Evolutionary conservation across 2,329 filamentous ascomycete species (phyloP), one percentile per base, ranked within the genome.

Genomic region (Aspergillus texensis): DNA sequence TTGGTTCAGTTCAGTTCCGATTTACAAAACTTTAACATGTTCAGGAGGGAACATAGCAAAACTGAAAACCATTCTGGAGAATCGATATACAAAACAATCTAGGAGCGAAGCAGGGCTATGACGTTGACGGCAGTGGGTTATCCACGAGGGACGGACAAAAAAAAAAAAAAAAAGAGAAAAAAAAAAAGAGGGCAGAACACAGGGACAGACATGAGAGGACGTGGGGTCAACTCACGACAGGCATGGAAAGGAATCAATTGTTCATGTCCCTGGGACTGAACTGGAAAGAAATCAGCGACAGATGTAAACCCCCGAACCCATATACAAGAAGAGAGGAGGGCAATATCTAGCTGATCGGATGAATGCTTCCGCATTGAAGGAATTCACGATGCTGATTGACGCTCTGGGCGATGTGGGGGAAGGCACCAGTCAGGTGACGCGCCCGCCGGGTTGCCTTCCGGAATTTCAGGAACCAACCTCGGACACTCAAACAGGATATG

Each of bases 221-320:
- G 65, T 53, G 63, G 65, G 67, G 61, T 61, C 59, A 65, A 76
- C 75, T 77, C 68, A 77, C 75, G 74, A 75, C 75, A 71, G 73
- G 74, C 74, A 68, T 67, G 69, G 65, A 60, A 72, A 64, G 53
- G 30, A 60, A 43, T 61, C 45, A 56, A 64, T 53, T 64, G 69
- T 70, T 67, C 64, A 68, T 65, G 45, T 60, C 63, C 58, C 60
- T 57, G 41, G 58, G 57, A 53, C 58, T 52, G 60, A 57, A 62
- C 36, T 45, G 52, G 28, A 28, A 36, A 21, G 53, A 46, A 28
- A 62, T 62, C 45, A 60, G 58, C 41, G 28, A 65, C 16, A 56
- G 57, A 59, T 50, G 43, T 60, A 62, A 50, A 52, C 45, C 57
- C 62, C 60, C 56, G 54, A 65, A 56, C 52, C 62, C 64, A 67